phyloP scores from a whole-genome alignment of 2,329 filamentous ascomycete genomes.

The Thielaviopsis euricoi region DNA sequence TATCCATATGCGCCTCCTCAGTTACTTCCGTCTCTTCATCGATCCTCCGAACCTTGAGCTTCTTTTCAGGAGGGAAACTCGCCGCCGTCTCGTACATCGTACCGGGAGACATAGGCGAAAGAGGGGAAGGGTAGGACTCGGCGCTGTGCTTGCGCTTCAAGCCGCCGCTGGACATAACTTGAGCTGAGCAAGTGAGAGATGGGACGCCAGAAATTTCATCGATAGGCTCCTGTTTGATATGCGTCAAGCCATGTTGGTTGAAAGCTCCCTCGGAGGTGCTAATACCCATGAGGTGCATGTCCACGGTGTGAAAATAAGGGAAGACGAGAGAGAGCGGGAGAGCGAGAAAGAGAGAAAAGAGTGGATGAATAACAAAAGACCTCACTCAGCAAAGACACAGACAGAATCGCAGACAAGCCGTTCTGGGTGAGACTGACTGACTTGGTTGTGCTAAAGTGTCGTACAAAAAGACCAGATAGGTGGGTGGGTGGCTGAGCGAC shows the following conservation, averaged over 20 bases:
- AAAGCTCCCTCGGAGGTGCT: background rate
- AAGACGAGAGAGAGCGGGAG: too few relatives aligned
- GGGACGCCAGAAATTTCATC: constrained; percentile 3
- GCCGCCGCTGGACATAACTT: background rate
- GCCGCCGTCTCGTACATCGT: background rate
- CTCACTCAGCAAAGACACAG: background rate
- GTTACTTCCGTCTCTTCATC: background rate
- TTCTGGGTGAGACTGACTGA: too few relatives aligned
- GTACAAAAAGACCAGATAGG: background rate
- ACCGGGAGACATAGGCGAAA: constrained; percentile 9
- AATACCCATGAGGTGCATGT: background rate
- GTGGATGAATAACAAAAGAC: background rate
- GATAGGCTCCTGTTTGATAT: constrained; percentile 10
- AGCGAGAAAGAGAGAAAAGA: too few relatives aligned
- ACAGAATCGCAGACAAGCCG: background rate
- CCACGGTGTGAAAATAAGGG: background rate
- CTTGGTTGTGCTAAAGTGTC: background rate
- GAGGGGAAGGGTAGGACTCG: constrained; percentile 4
- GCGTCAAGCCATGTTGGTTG: constrained; percentile 1
- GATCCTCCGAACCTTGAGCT: constrained; percentile 4
- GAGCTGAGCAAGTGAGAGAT: background rate
- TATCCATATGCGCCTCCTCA: background rate
- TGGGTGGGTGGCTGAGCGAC: background rate
- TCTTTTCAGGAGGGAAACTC: constrained; percentile 7
- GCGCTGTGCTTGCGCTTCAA: constrained; percentile 11